Percentiles rank a stretch among this genome's conserved stretches.
Conservation (phyloP, 2,329 filamentous ascomycete genomes). For the Metarhizium guizhouense region DNA sequence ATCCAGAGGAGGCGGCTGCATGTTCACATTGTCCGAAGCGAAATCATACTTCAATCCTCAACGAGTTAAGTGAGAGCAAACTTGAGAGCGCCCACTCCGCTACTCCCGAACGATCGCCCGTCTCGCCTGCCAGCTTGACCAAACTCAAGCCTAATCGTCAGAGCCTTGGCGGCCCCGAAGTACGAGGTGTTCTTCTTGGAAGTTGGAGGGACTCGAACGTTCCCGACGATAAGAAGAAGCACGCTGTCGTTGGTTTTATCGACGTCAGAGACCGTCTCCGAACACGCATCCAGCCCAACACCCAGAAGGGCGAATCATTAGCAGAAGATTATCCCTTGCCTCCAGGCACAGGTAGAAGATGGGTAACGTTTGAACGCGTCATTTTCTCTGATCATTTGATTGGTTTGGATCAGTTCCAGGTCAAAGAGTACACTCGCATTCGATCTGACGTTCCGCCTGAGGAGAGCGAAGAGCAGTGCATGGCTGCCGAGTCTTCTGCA, state of each 20-base stretch:
- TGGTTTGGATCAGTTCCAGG: slow-evolving; percentile 43
- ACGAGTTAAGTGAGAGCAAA: slow-evolving; percentile 39
- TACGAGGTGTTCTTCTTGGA: slow-evolving; percentile 44
- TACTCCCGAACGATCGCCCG: slow-evolving; percentile 19
- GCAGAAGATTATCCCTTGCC: slow-evolving; percentile 39
- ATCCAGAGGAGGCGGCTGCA: slow-evolving; percentile 27
- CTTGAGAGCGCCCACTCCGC: slow-evolving; percentile 27
- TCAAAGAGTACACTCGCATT: slow-evolving; percentile 55
- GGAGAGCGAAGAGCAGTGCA: slow-evolving; percentile 28
- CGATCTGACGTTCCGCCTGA: slow-evolving; percentile 28
- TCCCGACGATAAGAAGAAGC: slow-evolving; percentile 39
- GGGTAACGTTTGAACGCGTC: slow-evolving; percentile 54
- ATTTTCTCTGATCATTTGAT: slow-evolving; percentile 50
- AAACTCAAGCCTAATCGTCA: slow-evolving; percentile 21
- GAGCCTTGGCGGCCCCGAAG: slow-evolving; percentile 16
- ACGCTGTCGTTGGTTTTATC: slow-evolving; percentile 54
- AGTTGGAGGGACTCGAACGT: slow-evolving; percentile 52
- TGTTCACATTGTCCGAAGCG: slow-evolving; percentile 43
- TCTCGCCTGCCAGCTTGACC: slow-evolving; percentile 6
- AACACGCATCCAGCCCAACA: slow-evolving; percentile 45
- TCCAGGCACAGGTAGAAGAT: slow-evolving; percentile 51
- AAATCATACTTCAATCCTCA: slow-evolving; percentile 43
- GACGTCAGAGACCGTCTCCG: slow-evolving; percentile 52
- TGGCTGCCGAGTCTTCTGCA: slow-evolving; percentile 31
- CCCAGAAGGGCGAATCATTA: slow-evolving; percentile 37